Base-by-base conservation (phyloP, 352 stramenopile genomes). In the Elongisporangium prolatum region DNA sequence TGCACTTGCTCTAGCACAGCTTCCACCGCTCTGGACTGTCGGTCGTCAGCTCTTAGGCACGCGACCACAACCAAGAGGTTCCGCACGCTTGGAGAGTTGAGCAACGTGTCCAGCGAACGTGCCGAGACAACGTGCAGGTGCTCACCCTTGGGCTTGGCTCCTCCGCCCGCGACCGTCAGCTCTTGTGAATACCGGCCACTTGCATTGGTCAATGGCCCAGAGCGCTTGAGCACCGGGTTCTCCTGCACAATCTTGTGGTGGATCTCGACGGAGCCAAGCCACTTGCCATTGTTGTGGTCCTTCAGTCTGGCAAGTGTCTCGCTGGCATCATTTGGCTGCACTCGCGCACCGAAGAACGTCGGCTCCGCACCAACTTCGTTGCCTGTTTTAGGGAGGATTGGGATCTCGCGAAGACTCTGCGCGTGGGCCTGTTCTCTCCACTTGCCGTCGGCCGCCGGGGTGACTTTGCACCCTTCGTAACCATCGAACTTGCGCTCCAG, bases 161-260 rank as follows among this genome's bases (percentile, higher is more conserved):
- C 68, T 34, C 62, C 61, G n/a, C 69, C 77, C 9, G 64, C 14
- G 48, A 95, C 76, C 4, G 71, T 66, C 11, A 93, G 68, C 58
- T 91, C 78, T 38, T 75, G 68, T 2, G 80, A 84, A 55, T 95
- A 95, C 9, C 86, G 71, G 18, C 86, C 86, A 20, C 80, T 90
- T n/a, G 84, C 82, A 58, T 80, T 86, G 1, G 80, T 79, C 4
- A 95, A 57, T 4, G 77, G 69, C 3, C 71, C 77, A 1, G 64
- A 75, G n/a, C 86, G 78, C 10, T 60, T 62, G 4, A 95, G 54
- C 50, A 79, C 70, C 3, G 86, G 86, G 57, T 93, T 91, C 37
- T 84, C 71, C 10, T 68, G 25, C 17, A 68, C 51, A 18, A 93
- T 77, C 49, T 69, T 74, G 17, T 76, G 56, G 48, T 77, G 75